Evolutionary conservation across 2,329 filamentous ascomycete species (phyloP), one percentile per base, ranked within the genome.

Genomic region (Monosporascus cannonballus): DNA sequence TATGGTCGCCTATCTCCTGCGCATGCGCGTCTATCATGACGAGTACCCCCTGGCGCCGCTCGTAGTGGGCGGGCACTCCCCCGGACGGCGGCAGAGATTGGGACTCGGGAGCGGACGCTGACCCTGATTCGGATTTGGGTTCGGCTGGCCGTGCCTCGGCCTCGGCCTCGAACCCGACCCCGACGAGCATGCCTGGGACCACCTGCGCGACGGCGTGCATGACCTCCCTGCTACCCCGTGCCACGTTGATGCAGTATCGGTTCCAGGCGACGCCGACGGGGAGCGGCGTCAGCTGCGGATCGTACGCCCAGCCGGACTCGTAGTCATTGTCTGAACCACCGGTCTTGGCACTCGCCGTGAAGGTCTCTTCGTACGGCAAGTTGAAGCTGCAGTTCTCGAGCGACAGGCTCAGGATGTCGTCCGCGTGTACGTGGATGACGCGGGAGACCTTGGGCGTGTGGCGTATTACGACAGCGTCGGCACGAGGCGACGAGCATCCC

Each of bases 341-440:
- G 20, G 37, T 37, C 11, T 48, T 30, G 18, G 57, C 56, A 27
- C 14, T 36, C 25, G 20, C 14, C n/a, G 14, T 48, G 44, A 37
- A 52, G 30, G 45, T 50, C 47, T 69, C 66, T 49, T 67, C 66
- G 34, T 53, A 56, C 1, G 61, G 59, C 5, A 69, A 54, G 49
- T 66, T 68, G 56, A 68, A 67, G 57, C 66, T 67, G 55, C 65
- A 67, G 55, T 69, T 69, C 55, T 67, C 66, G 42, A 67, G 46
- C 1, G 63, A 65, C 6, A 69, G 59, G 42, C 53, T 54, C 2
- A 67, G 56, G 11, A 67, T 49, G 22, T 69, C 67, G 46, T 64
- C 57, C 1, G 57, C 34, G 48, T 61, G 58, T 2, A 67, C 56
- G 6, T 54, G 41, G 18, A 68, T 48, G 8, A 20, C 54, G 11